Base-by-base conservation (phyloP, 139 green algal species). In the Tetraselmis chui region DNA sequence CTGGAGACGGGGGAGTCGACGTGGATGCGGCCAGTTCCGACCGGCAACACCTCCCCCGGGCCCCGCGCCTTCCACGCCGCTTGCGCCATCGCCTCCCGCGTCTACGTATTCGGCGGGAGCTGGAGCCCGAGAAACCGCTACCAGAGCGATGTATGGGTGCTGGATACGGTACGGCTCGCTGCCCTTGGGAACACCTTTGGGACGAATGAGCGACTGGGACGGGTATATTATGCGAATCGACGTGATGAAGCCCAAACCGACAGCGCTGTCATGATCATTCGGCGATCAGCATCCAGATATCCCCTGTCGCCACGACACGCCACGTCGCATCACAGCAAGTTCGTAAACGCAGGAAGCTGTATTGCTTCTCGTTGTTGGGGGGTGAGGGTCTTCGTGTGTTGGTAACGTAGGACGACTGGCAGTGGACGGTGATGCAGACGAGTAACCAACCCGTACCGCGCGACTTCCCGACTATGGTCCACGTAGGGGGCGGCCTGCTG, bases 21-120 rank as follows among this genome's bases (percentile, higher is more conserved):
- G 28, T 80, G 77, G 77, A 80, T 32, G 27, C 28, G 77, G 77
- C 77, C 77, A 5, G 2, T 59, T 27, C 31, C 77, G 77, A 30
- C 77, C 28, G 77, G 11, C 11, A 18, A 5, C 45, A 67, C 28
- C 31, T 27, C 29, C 2, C 77, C 77, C 2, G 32, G 27, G n/a
- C 77, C 77, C 28, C 31, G 77, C 29, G 77, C 77, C 5, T 80
- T 80, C 77, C 77, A 80, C 29, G 31, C 29, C 77, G n/a, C 29
- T 18, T 28, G 29, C 24, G 77, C 32, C 27, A 80, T 80, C 28
- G 77, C 28, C 23, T 27, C 77, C 2, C 31, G 77, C 77, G 77
- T 80, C 28, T 80, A 80, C 28, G 31, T 59, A 23, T 80, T 80
- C 58, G 77, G 77, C 24, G 77, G 77, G 2, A 32, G 77, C 29